These are phyloP conservation scores for Eimeria acervulina DNA, from an alignment of 169 alveolate species.

Conservation along the genomic window DNA sequence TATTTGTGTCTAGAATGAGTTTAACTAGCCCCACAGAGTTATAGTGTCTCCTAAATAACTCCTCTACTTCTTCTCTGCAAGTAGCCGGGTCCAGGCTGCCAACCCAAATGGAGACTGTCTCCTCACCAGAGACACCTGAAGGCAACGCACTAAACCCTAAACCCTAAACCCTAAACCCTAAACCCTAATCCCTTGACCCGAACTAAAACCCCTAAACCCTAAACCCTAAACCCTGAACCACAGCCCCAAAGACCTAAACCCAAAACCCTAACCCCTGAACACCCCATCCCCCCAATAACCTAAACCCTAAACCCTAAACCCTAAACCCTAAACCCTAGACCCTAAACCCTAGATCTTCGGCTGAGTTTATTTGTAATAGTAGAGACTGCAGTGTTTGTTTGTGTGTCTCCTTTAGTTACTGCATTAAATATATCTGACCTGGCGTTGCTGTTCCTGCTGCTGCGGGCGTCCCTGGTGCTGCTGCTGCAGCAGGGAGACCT, in stretches of 20 bases:
- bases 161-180: slow-evolving; percentile 50
- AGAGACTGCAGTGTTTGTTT: too few relatives aligned
- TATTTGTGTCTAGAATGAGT: slow-evolving; percentile 69
- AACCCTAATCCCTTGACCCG: neutral
- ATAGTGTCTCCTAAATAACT: slow-evolving; percentile 65
- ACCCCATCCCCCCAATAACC: too few relatives aligned
- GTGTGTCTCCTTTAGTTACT: too few relatives aligned
- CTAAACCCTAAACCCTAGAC: too few relatives aligned
- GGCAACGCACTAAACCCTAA: neutral
- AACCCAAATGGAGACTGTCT: slow-evolving; percentile 75
- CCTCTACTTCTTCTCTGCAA: slow-evolving; percentile 76
- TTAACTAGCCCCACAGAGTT: slow-evolving; percentile 62
- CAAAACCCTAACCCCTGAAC: too few relatives aligned
- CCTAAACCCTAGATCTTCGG: neutral
- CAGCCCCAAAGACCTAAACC: too few relatives aligned
- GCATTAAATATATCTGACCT: neutral
- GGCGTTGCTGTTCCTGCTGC: slow-evolving; percentile 25
- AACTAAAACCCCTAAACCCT: neutral
- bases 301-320: too few relatives aligned
- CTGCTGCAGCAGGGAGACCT: slow-evolving; percentile 51
- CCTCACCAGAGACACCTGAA: neutral
- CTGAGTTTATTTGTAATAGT: neutral
- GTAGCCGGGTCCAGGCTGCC: slow-evolving; percentile 81
- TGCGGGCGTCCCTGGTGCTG: neutral
- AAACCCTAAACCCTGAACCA: neutral